A percentile compares a stretch with the other conserved stretches of the same genome.
phyloP scores from a whole-genome alignment of 306 rosid genomes.

The Castanea mollissima region DNA sequence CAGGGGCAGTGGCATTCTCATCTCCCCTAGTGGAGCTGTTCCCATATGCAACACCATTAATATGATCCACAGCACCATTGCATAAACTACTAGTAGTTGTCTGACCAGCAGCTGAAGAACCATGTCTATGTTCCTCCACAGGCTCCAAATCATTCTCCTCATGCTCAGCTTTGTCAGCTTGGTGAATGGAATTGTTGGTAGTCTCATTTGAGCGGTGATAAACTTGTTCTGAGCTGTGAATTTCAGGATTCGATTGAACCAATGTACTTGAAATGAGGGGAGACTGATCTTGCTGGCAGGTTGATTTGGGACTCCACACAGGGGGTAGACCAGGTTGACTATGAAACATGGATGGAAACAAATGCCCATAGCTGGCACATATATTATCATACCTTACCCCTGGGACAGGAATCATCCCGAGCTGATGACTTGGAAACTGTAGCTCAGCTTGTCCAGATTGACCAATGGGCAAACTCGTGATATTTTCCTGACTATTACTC shows the following conservation, averaged over 20 bases:
- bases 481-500: constrained; percentile 25
- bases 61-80: constrained; percentile 27
- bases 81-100: constrained; percentile 35
- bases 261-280: constrained; percentile 35
- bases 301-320: constrained; percentile 25
- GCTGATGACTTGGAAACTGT: constrained; percentile 30
- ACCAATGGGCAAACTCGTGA: constrained; percentile 10
- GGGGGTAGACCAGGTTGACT: constrained; percentile 34
- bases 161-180: constrained; percentile 26
- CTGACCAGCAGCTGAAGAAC: constrained; percentile 40
- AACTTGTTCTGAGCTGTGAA: constrained; percentile 36
- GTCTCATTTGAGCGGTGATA: constrained; percentile 33
- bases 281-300: constrained; percentile 35
- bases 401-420: constrained; percentile 29
- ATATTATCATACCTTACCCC: constrained; percentile 33
- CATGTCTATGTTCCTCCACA: constrained; percentile 24
- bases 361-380: constrained; percentile 24
- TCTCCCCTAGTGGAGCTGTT: constrained; percentile 41
- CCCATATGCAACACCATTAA: constrained; percentile 34
- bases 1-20: constrained; percentile 40
- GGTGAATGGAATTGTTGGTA: constrained; percentile 17
- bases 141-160: constrained; percentile 30
- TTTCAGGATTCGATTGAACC: constrained; percentile 33
- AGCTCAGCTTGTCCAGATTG: constrained; percentile 35
- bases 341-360: constrained; percentile 33